Evolutionary conservation across 2,329 filamentous ascomycete genomes (phyloP), one percentile per base, ranked within the genome.

Genomic region (Aspergillus neoniger): DNA sequence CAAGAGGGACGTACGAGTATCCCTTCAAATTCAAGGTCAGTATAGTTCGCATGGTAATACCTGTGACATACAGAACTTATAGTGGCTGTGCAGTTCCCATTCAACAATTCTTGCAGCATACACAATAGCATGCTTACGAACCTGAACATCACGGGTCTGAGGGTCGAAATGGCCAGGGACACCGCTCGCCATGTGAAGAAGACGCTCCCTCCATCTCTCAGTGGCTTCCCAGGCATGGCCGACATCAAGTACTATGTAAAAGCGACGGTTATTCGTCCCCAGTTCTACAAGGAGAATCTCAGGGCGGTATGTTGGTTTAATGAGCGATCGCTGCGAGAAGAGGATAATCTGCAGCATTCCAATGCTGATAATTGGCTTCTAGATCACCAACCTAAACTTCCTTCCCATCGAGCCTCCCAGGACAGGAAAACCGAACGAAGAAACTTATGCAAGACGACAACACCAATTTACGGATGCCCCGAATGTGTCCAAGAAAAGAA

Each of bases 201-300:
- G 67, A 96, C 93, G 0, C 82, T 99, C 10, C 95, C 95, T 5
- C 95, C 95, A 0, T 96, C 92, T 4, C 80, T 98, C 57, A 91
- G 85, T n/a, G 92, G 91, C 3, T 93, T 95, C 66, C 91, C 91
- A 0, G 89, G 89, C 32, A 87, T 93, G 75, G 94, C 93, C 21
- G 92, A 96, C 76, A 93, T 98, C 62, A 86, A 88, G 67, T 99
- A 99, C 77, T 99, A 91, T 73, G 84, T 98, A 72, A 99, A 99
- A 75, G 92, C 90, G n/a, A 98, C 95, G 0, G 88, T 98, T 5
- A 91, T 92, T 70, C 84, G 92, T n/a, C 92, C 92, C 0, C 88
- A 90, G 14, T 83, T 97, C 61, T 91, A 96, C 77, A 94, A 94
- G 72, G 92, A 96, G 77, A 97, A 97, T 70, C 90, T 92, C 75